phyloP scores from a whole-genome alignment of 352 stramenopile genomes.

The Phytophthora constricta region DNA sequence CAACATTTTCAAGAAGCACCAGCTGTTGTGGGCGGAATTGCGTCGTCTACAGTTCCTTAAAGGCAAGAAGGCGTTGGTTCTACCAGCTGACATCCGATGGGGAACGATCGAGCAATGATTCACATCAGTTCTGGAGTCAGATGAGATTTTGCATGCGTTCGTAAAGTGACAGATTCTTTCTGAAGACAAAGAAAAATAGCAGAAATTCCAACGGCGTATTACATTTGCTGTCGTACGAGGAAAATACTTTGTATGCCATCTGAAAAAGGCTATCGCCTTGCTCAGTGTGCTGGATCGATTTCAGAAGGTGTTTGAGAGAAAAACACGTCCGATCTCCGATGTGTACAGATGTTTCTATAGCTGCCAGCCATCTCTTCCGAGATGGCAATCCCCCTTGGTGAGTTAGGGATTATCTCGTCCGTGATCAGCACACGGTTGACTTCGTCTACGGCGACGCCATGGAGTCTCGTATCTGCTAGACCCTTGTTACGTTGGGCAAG shows the following conservation, averaged over 20 bases:
- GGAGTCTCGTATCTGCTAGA: constrained; percentile 53
- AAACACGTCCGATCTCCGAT: constrained; percentile 2
- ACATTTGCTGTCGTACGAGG: not conserved
- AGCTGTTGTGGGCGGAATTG: constrained; percentile 4
- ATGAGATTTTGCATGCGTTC: not conserved
- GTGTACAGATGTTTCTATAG: constrained; percentile 17
- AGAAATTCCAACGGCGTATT: constrained; percentile 3
- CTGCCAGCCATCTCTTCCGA: not conserved
- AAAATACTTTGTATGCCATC: not conserved
- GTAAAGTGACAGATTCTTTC: not conserved
- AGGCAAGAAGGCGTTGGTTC: constrained; percentile 2
- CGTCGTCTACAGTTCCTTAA: constrained; percentile 1
- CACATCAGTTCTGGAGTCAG: not conserved
- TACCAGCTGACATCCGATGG: constrained; percentile 6
- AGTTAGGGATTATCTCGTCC: not conserved
- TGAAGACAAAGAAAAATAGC: constrained; percentile 4
- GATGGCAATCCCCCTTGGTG: not conserved
- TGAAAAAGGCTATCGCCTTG: constrained; percentile 2
- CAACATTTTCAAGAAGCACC: constrained; percentile 16
- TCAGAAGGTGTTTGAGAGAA: constrained; percentile 6
- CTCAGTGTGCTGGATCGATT: not conserved
- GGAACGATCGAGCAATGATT: constrained; percentile 12
- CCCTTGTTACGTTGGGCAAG: constrained; percentile 7
- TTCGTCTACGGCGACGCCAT: constrained; percentile 52
- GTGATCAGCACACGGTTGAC: constrained; percentile 34